Conservation (phyloP, 176 grass and related monocot genomes). For the Microstegium vimineum region DNA sequence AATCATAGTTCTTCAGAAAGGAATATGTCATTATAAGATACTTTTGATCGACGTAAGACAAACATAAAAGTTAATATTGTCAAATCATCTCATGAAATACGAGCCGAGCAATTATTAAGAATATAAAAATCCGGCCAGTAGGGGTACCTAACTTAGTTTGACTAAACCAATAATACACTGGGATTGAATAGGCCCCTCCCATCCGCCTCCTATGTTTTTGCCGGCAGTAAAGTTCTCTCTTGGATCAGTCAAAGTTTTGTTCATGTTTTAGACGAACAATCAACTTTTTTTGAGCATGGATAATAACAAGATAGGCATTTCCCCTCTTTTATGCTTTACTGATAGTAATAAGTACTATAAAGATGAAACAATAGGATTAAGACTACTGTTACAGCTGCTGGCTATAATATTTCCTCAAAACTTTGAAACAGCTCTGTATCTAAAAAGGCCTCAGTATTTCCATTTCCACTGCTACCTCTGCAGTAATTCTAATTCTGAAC, state of each 20-base stretch:
- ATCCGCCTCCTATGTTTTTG: background rate
- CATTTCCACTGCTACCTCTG: background rate
- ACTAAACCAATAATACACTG: background rate
- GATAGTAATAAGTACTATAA: background rate
- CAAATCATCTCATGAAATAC: conserved; percentile 26
- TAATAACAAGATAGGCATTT: background rate
- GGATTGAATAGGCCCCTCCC: background rate
- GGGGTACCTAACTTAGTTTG: background rate
- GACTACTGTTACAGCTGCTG: background rate
- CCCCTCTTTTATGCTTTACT: background rate
- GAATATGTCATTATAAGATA: background rate
- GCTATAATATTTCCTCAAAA: background rate
- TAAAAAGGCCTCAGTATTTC: background rate
- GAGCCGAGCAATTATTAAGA: background rate
- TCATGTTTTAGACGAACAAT: background rate
- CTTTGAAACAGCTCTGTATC: background rate
- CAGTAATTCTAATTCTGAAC: background rate
- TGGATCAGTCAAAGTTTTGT: background rate
- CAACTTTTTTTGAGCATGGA: background rate
- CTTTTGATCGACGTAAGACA: background rate
- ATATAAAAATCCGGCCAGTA: background rate
- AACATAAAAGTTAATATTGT: conserved; percentile 5
- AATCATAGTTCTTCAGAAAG: background rate
- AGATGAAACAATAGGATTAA: background rate
- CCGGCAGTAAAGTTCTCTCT: background rate